Evolutionary conservation across 345 rosid genomes (phyloP), one percentile per base, ranked within the genome.

Genomic region (Brassica napus): DNA sequence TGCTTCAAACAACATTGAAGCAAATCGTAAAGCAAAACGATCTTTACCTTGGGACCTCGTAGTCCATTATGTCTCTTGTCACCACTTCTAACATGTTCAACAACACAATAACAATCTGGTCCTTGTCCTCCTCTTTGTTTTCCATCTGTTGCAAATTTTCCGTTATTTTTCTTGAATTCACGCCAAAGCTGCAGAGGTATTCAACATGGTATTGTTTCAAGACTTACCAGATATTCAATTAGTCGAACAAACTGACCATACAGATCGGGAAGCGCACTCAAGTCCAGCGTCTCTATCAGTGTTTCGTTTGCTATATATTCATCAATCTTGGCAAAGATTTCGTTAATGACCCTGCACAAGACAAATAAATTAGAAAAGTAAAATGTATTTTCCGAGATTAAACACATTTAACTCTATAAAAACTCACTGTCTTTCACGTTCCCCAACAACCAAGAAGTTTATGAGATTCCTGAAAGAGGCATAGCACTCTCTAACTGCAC

Each of bases 191-290:
- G 47, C 52, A 74, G 68, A 69, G 15, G 66, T 63, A 68, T 58
- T 73, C 47, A 64, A 28, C 63, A 55, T 65, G 1, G 68, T 26
- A 32, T 63, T 39, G 72, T 31, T 23, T 49, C 30, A 72, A 76
- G 57, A 57, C 5, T 82, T 87, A 93, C 98, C 97, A 93, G 77
- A 86, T 73, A 83, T 34, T 87, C 83, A 76, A 90, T 91, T 60
- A 93, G 92, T 87, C 85, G 82, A 79, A 91, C 89, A 81, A 85
- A 87, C 66, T 90, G 94, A 8, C 85, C 85, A 80, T 93, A 88
- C 68, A 91, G 89, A 80, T 79, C 84, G 42, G 97, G 97, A 69
- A 93, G 92, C 65, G 93, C 94, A 77, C 88, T 88, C 92, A 93
- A 82, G 65, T 79, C 87, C 82, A 83, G 42, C 12, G 90, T 91